Evolutionary conservation across 2,329 filamentous ascomycete species (phyloP).

Genomic region (Pestalotiopsis sp.): DNA sequence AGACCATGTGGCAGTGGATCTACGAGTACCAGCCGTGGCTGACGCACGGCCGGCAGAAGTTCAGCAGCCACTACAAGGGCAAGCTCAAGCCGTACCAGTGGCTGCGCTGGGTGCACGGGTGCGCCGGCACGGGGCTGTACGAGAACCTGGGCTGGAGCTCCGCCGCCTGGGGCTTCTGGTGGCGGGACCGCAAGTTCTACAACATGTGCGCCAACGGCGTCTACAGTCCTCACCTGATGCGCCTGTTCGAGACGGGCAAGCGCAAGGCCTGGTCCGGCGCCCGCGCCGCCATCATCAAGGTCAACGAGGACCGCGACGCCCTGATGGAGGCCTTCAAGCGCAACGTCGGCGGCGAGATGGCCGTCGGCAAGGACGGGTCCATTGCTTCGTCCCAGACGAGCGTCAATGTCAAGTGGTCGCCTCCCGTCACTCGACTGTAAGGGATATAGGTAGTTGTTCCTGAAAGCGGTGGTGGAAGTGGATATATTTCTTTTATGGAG

Average conservation of each 20-base stretch:
- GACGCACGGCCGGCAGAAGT: constrained; percentile 7
- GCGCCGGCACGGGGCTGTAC: not conserved
- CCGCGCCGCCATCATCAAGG: constrained; percentile 6
- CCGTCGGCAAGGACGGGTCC: not conserved
- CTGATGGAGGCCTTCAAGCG: not conserved
- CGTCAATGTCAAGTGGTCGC: not conserved
- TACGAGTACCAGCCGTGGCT: constrained; percentile 12
- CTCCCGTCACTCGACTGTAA: not conserved
- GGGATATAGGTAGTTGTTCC: not conserved
- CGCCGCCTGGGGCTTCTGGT: constrained; percentile 3
- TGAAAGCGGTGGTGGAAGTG: not conserved
- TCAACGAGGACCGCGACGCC: constrained; percentile 1
- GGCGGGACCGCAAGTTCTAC: constrained; percentile 8
- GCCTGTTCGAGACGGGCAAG: constrained; percentile 2
- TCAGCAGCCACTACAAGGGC: constrained; percentile 1
- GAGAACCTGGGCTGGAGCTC: constrained; percentile 5
- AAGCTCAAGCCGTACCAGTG: constrained; percentile 7
- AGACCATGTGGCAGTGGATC: constrained; percentile 9
- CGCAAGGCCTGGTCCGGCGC: constrained; percentile 6
- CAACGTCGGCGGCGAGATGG: not conserved
- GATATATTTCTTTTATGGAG: not conserved
- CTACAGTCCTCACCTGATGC: not conserved
- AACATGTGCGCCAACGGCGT: constrained; percentile 7
- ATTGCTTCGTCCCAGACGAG: not conserved
- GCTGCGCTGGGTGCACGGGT: constrained; percentile 4